Evolutionary conservation across 2,329 filamentous ascomycete species (phyloP).

Genomic region (Epichloe brachyelytri): DNA sequence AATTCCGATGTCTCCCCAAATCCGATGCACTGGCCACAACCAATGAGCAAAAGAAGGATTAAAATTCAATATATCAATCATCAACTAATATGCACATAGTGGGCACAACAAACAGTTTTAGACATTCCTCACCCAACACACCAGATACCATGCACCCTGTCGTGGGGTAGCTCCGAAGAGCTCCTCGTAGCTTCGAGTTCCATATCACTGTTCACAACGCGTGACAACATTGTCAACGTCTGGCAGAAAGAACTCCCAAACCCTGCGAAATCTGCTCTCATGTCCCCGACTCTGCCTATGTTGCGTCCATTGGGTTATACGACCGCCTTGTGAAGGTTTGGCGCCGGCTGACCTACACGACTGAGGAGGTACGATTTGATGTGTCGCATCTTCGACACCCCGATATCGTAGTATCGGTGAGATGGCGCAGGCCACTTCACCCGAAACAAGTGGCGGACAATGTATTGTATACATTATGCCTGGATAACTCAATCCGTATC

Average conservation of each 20-base stretch:
- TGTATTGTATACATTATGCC: conserved; percentile 78
- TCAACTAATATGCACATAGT: conserved; percentile 29
- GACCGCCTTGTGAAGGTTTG: conserved; percentile 87
- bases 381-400: conserved; percentile 85
- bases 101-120: conserved; percentile 52
- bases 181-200: conserved; percentile 62
- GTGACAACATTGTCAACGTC: conserved; percentile 37
- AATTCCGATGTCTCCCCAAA: too few relatives aligned
- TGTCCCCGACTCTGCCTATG: conserved; percentile 79
- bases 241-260: conserved; percentile 70
- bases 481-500: conserved; percentile 66
- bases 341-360: conserved; percentile 74
- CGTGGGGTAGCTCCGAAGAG: conserved; percentile 81
- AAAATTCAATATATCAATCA: background rate
- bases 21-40: too few relatives aligned
- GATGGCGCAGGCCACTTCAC: conserved; percentile 74
- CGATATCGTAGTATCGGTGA: conserved; percentile 61
- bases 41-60: too few relatives aligned
- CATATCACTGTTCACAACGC: conserved; percentile 54
- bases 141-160: conserved; percentile 41
- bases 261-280: conserved; percentile 56
- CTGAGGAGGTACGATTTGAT: conserved; percentile 76
- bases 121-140: conserved; percentile 21
- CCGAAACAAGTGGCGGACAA: conserved; percentile 70
- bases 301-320: conserved; percentile 66